Percentiles rank a stretch among this genome's conserved stretches.
Evolutionary conservation across 495 filamentous ascomycete genomes (phyloP).

Genomic region (Hamigera avellanea): DNA sequence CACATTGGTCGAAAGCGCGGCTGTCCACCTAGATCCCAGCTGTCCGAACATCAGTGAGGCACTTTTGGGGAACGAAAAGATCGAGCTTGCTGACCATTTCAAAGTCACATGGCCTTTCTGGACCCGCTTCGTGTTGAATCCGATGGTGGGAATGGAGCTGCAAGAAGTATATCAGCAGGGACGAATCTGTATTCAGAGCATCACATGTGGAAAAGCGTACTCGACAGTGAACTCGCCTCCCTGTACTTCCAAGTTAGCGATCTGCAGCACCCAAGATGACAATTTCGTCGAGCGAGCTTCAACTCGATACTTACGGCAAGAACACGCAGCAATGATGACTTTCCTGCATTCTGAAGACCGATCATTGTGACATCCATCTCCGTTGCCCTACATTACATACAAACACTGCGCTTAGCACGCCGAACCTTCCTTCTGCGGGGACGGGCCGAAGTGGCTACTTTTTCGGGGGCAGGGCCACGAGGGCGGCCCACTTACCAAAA

Average conservation of each 20-base stretch:
- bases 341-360: conserved; percentile 95
- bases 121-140: conserved; percentile 98
- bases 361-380: conserved; percentile 99
- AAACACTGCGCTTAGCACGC: conserved; percentile 15
- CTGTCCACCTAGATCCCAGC: conserved; percentile 96
- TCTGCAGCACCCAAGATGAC: not conserved
- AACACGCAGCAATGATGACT: conserved; percentile 88
- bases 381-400: conserved; percentile 57
- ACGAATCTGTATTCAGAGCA: not conserved
- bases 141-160: conserved; percentile 96
- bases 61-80: conserved; percentile 4
- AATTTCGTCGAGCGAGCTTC: too few species aligned
- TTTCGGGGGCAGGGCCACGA: conserved; percentile 8
- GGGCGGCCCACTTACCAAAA: conserved; percentile 75
- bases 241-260: conserved; percentile 36
- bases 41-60: conserved; percentile 12
- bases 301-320: conserved; percentile 61
- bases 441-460: conserved; percentile 20
- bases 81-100: conserved; percentile 69
- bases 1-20: conserved; percentile 97
- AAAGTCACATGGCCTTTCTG: conserved; percentile 97
- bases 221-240: conserved; percentile 98
- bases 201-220: conserved; percentile 47
- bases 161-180: conserved; percentile 29
- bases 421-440: conserved; percentile 21